These are phyloP conservation scores for Extremus antarcticus DNA, from an alignment of 495 filamentous ascomycete species.

Conservation along the genomic window DNA sequence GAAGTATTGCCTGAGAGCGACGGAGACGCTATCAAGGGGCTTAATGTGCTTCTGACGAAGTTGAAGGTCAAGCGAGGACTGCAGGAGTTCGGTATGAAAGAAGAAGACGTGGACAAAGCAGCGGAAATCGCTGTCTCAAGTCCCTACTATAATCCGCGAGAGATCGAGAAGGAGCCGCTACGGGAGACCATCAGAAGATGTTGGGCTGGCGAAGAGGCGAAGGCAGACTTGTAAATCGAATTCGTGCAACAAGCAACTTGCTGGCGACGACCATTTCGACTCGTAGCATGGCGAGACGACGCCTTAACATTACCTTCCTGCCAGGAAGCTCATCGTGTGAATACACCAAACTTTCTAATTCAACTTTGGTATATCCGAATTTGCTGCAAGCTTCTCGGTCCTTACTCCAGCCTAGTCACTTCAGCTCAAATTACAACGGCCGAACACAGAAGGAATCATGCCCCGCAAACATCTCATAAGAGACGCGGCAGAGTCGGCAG, in stretches of 20 bases:
- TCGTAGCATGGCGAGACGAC: too few relatives aligned
- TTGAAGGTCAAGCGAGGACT: constrained; percentile 48
- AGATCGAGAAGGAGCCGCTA: constrained; percentile 45
- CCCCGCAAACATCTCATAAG: not conserved
- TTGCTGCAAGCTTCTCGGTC: too few relatives aligned
- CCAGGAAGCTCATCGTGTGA: too few relatives aligned
- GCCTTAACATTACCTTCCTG: too few relatives aligned
- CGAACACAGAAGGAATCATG: not conserved
- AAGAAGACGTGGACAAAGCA: constrained; percentile 55
- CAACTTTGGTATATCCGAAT: too few relatives aligned
- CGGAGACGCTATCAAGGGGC: constrained; percentile 47
- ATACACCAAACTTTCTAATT: too few relatives aligned
- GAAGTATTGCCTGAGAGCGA: constrained; percentile 48
- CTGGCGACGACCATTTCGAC: too few relatives aligned
- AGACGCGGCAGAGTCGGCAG: not conserved
- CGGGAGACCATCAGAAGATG: constrained; percentile 55
- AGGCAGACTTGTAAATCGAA: constrained; percentile 42
- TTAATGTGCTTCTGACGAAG: constrained; percentile 49
- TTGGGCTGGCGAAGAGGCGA: constrained; percentile 57
- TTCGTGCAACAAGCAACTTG: too few relatives aligned
- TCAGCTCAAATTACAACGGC: too few relatives aligned
- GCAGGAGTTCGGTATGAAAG: constrained; percentile 52
- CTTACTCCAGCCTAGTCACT: too few relatives aligned
- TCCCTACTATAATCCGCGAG: constrained; percentile 55
- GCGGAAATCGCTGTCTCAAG: constrained; percentile 54